Percentiles rank a stretch among this genome's conserved stretches.
Conservation (phyloP, 306 rosid genomes). For the Ormosia emarginata region DNA sequence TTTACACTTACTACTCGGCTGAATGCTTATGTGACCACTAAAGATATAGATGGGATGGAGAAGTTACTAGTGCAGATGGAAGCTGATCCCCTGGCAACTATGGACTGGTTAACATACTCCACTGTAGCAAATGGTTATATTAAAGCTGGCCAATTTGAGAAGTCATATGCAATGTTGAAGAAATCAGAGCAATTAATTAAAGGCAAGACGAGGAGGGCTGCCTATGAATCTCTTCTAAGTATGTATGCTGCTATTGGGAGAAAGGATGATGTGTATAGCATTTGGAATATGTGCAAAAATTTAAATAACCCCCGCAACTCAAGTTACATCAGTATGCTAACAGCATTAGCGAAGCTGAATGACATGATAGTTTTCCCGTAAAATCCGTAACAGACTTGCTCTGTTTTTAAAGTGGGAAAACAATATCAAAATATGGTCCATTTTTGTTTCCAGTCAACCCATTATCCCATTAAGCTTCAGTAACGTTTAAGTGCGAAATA, state of each 20-base stretch:
- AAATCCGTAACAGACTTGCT: too few relatives aligned
- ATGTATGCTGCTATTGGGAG: constrained; percentile 40
- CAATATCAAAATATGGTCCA: too few relatives aligned
- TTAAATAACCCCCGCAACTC: constrained; percentile 10
- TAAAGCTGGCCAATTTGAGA: constrained; percentile 45
- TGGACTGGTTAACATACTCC: constrained; percentile 41
- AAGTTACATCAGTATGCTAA: constrained; percentile 41
- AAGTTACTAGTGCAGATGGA: constrained; percentile 43
- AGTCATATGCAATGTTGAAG: constrained; percentile 38
- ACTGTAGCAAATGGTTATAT: constrained; percentile 47
- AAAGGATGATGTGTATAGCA: constrained; percentile 47
- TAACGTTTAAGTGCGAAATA: too few relatives aligned
- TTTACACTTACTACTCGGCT: constrained; percentile 27
- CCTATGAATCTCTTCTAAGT: constrained; percentile 42
- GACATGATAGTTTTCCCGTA: too few relatives aligned
- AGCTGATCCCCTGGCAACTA: constrained; percentile 25
- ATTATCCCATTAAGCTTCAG: too few relatives aligned
- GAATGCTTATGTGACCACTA: constrained; percentile 36
- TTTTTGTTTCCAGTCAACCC: too few relatives aligned
- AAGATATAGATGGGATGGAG: constrained; percentile 42
- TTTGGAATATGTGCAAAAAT: constrained; percentile 48
- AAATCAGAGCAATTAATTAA: constrained; percentile 39
- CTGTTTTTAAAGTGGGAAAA: too few relatives aligned
- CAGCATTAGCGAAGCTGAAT: constrained; percentile 47
- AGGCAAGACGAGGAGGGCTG: constrained; percentile 16